Evolutionary conservation across 176 grass and related monocot genomes (phyloP).

Genomic region (Alopecurus myosuroides): DNA sequence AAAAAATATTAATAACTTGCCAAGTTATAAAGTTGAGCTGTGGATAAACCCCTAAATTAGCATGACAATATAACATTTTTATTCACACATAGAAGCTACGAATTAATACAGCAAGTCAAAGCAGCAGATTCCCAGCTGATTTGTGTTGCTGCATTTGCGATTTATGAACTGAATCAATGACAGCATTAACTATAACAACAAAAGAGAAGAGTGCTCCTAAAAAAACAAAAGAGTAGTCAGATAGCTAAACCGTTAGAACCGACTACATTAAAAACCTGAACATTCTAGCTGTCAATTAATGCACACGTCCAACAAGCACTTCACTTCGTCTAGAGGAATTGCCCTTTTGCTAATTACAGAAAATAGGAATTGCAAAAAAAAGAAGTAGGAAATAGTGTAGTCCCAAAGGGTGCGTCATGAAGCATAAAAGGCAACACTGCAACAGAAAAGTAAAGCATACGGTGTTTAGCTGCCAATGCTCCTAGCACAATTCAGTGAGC

Average conservation of each 20-base stretch:
- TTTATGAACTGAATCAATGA: neutral
- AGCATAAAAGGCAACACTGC: neutral
- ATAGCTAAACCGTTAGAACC: neutral
- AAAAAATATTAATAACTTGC: neutral
- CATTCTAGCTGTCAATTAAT: neutral
- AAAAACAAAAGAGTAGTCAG: neutral
- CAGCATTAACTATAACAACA: neutral
- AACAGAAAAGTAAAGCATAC: neutral
- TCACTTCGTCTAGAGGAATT: neutral
- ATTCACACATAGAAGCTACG: neutral
- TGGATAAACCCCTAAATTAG: slow-evolving; percentile 1
- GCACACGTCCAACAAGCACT: neutral
- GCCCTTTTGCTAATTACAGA: neutral
- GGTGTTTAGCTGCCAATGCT: neutral
- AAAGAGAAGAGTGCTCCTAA: neutral
- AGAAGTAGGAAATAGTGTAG: too few relatives aligned
- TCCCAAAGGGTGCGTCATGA: neutral
- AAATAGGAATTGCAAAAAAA: neutral
- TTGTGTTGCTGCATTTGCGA: neutral
- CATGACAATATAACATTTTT: neutral
- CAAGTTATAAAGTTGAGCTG: neutral
- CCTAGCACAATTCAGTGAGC: neutral
- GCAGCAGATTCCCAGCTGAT: neutral
- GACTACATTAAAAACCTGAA: neutral
- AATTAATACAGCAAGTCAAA: neutral